Evolutionary conservation across 2,329 filamentous ascomycete genomes (phyloP).

Genomic region (Neonectria ditissima): DNA sequence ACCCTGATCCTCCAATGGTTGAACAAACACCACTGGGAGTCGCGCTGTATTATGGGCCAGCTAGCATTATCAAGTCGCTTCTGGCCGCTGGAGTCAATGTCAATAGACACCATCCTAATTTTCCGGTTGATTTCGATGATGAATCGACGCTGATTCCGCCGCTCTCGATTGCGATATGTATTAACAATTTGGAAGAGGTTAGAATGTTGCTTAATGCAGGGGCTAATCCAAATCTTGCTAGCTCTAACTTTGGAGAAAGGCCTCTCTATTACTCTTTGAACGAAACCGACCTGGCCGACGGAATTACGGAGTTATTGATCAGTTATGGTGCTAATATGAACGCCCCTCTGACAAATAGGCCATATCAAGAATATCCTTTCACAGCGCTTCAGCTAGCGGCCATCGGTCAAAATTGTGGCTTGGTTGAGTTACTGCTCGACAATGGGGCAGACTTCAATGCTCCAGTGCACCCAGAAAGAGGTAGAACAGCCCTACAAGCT

Average conservation of each 20-base stretch:
- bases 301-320: background rate
- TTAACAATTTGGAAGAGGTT: conserved; percentile 41
- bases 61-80: background rate
- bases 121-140: too few relatives aligned
- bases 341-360: too few relatives aligned
- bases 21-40: background rate
- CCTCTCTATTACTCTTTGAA: background rate
- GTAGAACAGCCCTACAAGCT: conserved; percentile 35
- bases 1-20: background rate
- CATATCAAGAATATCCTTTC: too few relatives aligned
- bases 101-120: too few relatives aligned
- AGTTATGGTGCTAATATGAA: conserved; percentile 8
- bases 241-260: rapidly evolving
- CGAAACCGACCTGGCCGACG: background rate
- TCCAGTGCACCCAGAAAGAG: background rate
- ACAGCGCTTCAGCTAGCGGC: conserved; percentile 34
- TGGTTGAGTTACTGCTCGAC: conserved; percentile 46
- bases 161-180: background rate
- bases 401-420: conserved; percentile 4
- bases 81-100: background rate
- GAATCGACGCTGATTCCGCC: too few relatives aligned
- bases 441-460: conserved; percentile 48
- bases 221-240: conserved; percentile 40
- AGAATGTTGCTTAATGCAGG: conserved; percentile 45
- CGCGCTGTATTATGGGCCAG: rapidly evolving